phyloP scores from a whole-genome alignment of 306 rosid species.

The Dryas alaskensis region DNA sequence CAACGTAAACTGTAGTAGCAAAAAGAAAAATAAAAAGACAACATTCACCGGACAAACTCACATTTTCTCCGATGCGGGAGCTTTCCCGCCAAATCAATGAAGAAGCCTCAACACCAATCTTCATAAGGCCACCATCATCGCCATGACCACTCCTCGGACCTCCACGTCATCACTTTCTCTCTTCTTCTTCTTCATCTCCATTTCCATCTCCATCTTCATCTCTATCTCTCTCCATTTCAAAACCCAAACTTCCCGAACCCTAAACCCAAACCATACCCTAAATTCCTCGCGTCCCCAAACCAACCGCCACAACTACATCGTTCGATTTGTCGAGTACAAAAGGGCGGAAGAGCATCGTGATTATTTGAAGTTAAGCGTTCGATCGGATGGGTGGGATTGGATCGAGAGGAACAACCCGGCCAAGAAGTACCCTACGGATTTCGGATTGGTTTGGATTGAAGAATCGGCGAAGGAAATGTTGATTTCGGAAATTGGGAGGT shows the following conservation, averaged over 20 bases:
- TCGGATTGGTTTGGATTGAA: constrained; percentile 68
- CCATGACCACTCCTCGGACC: constrained; percentile 38
- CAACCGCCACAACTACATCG: constrained; percentile 55
- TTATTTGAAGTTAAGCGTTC: constrained; percentile 51
- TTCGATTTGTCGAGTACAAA: constrained; percentile 63
- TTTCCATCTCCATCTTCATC: constrained; percentile 30
- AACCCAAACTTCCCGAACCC: constrained; percentile 38
- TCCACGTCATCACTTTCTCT: constrained; percentile 34
- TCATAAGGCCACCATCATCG: not conserved
- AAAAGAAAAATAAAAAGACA: too few relatives aligned
- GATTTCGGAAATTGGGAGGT: constrained; percentile 43
- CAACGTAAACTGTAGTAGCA: not conserved
- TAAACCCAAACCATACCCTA: constrained; percentile 25
- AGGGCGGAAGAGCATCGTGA: constrained; percentile 50
- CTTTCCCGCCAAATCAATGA: constrained; percentile 58
- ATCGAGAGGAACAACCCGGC: constrained; percentile 83
- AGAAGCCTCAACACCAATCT: constrained; percentile 16
- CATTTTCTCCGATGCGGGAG: constrained; percentile 8
- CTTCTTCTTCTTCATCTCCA: constrained; percentile 32
- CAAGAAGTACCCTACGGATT: constrained; percentile 72
- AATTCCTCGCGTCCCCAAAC: constrained; percentile 24
- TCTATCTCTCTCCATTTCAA: constrained; percentile 31
- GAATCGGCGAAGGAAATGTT: constrained; percentile 40
- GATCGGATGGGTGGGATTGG: constrained; percentile 75
- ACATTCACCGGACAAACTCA: not conserved